Base-by-base conservation (phyloP, 345 rosid species). In the Eucalyptus tenuipes region DNA sequence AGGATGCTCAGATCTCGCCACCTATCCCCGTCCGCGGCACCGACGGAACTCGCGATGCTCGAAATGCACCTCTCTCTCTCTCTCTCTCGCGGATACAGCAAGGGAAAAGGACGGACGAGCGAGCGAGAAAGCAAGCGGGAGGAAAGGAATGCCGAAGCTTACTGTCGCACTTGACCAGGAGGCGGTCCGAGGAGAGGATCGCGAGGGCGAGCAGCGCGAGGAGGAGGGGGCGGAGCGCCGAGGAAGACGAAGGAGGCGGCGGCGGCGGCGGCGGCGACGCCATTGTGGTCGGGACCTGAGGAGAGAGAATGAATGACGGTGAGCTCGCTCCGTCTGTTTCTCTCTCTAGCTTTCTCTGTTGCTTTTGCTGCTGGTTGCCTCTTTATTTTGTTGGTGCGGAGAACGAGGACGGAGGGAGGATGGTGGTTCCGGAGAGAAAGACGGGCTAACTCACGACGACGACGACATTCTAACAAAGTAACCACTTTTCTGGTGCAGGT, bases 111-210 rank as follows among this genome's bases (percentile, higher is more conserved):
- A 15, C 40, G 10, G 8, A 9, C 45, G 27, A 10, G 9, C 25
- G 82, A 37, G 20, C 13, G 27, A 85, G 42, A 8, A 29, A 1
- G 37, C 49, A 47, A 85, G 55, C 24, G 64, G 75, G 14, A 24
- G 61, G 13, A 1, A 24, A 55, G 29, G 29, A 52, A 37, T 31
- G 49, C 14, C 16, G 88, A 24, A 61, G 57, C 79, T 89, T 89
- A 89, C 90, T 53, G 80, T 93, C 96, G 88, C 93, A 88, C 48
- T 91, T 88, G 50, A 92, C 95, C 40, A 86, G 89, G 85, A 86
- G 89, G 85, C 55, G 92, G 88, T 64, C 85, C 87, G 91, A 71
- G 90, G 89, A 79, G 92, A 95, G 86, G 89, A 93, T 27, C 89
- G 91, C 88, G 87, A 89, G 15, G 87, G 93, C 91, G 44, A 93